Base-by-base conservation (phyloP, 1,284 basidiomycete genomes). In the Sphagnurus paluster region DNA sequence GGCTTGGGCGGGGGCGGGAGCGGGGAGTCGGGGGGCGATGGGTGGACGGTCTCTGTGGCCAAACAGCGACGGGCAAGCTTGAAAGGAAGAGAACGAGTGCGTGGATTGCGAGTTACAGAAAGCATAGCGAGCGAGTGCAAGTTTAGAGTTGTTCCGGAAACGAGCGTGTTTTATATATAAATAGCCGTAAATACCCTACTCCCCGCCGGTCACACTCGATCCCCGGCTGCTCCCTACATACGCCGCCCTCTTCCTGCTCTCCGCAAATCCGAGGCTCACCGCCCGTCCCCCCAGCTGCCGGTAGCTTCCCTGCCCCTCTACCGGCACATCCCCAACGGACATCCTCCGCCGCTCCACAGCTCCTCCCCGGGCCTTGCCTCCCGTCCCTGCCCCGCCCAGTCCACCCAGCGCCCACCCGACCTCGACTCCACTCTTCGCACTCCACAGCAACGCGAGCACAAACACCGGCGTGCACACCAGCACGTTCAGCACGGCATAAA, bases 401-500 rank as follows among this genome's bases (percentile, higher is more conserved):
- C 70, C 69, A 11, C 67, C 64, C 9, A 73, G 47, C 9, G 84
- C 82, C 87, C 87, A 90, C 17, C 75, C 66, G 32, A 84, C 78
- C 50, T 88, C 79, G 16, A 87, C 60, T 10, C 80, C 76, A 23
- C 82, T 79, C 53, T 83, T 84, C 61, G 89, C 84, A 49, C 86
- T 87, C 87, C 87, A 90, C 11, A 87, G 59, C 85, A 84, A 89
- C 28, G 78, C 72, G 14, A 90, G 64, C 4, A 70, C 75, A 61
- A 96, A 95, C 7, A 93, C 79, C 0, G 83, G 86, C 2, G 87
- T 88, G 59, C 83, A 82, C 35, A 95, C 62, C n/a, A 93, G 75
- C 3, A 94, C 84, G 61, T 95, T 96, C 26, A 94, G 70, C 1
- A 96, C 91, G 0, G 88, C 72, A 61, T 83, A 96, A 39, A 97